Conservation (phyloP, 805 yeast genomes). For the Huiozyma naganishii region DNA sequence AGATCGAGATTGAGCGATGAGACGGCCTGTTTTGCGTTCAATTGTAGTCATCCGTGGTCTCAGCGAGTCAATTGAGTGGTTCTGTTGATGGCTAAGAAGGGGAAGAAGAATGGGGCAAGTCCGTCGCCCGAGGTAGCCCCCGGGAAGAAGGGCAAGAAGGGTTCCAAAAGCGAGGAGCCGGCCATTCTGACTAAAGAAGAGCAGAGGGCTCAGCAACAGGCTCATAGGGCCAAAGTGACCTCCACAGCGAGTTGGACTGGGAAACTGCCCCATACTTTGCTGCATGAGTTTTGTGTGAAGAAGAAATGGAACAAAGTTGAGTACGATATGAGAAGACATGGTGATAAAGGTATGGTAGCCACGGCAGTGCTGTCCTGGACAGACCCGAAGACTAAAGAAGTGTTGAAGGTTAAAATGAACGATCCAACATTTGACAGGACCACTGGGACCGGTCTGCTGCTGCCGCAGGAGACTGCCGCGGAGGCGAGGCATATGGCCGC, state of each 20-base stretch:
- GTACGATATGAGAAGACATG: slow-evolving; percentile 52
- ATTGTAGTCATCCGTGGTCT: too few relatives aligned
- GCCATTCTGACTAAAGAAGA: slow-evolving; percentile 8
- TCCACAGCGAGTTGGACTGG: slow-evolving; percentile 88
- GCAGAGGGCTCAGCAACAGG: slow-evolving; percentile 22
- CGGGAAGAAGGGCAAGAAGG: slow-evolving; percentile 13
- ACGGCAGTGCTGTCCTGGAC: slow-evolving; percentile 54
- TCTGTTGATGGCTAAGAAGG: slow-evolving; percentile 7
- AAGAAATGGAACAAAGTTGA: slow-evolving; percentile 82
- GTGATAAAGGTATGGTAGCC: slow-evolving; percentile 51
- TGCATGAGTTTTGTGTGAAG: slow-evolving; percentile 81
- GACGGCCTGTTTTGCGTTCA: too few relatives aligned
- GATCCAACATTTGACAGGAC: slow-evolving; percentile 32
- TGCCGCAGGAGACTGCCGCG: slow-evolving; percentile 67
- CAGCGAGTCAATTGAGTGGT: too few relatives aligned
- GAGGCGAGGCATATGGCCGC: slow-evolving; percentile 91
- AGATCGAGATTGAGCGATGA: too few relatives aligned
- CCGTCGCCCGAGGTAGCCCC: slow-evolving; percentile 1
- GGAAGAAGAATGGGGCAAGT: slow-evolving; percentile 1
- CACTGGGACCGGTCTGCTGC: slow-evolving; percentile 40
- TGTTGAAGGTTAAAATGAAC: slow-evolving; percentile 43
- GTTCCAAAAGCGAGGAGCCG: slow-evolving; percentile 9
- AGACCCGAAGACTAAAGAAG: slow-evolving; percentile 73
- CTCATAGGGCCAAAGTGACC: slow-evolving; percentile 40
- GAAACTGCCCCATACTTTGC: slow-evolving; percentile 74